Evolutionary conservation across 495 filamentous ascomycete genomes (phyloP).

Genomic region (Aspergillus carlsbadensis): DNA sequence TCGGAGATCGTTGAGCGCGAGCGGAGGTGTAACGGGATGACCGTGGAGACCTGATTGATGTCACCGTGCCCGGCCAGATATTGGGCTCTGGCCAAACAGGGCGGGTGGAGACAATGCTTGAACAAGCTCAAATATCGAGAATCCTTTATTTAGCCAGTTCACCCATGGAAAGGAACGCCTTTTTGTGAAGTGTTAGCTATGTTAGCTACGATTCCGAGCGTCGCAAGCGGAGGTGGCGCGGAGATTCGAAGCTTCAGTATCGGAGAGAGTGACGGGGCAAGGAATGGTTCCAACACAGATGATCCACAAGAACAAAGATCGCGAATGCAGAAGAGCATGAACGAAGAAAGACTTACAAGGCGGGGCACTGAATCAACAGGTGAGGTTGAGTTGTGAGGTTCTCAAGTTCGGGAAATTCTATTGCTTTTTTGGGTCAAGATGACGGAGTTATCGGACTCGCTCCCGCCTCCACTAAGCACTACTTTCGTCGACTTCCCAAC

Average conservation of each 20-base stretch:
- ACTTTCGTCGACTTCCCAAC: neutral
- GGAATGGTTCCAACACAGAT: neutral
- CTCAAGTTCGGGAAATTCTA: slow-evolving; percentile 39
- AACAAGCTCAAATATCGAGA: neutral
- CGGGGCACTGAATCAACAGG: neutral
- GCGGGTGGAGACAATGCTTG: neutral
- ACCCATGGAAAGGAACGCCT: neutral
- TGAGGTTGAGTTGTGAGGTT: neutral
- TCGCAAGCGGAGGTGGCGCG: slow-evolving; percentile 21
- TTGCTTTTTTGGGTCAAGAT: slow-evolving; percentile 32
- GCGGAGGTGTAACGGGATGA: neutral
- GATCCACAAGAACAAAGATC: neutral
- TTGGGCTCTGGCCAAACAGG: neutral
- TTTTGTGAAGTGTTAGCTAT: slow-evolving; percentile 6
- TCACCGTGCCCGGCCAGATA: neutral
- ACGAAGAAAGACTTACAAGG: slow-evolving; percentile 5
- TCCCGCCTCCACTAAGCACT: no score
- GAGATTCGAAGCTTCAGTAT: neutral
- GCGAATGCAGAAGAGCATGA: neutral
- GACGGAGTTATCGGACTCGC: slow-evolving; percentile 44
- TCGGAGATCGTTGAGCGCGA: neutral
- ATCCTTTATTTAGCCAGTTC: neutral
- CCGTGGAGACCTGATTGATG: neutral
- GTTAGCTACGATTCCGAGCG: slow-evolving; percentile 3
- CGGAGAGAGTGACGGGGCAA: neutral